Evolutionary conservation across 345 rosid genomes (phyloP).

Genomic region (Populus ilicifolia): DNA sequence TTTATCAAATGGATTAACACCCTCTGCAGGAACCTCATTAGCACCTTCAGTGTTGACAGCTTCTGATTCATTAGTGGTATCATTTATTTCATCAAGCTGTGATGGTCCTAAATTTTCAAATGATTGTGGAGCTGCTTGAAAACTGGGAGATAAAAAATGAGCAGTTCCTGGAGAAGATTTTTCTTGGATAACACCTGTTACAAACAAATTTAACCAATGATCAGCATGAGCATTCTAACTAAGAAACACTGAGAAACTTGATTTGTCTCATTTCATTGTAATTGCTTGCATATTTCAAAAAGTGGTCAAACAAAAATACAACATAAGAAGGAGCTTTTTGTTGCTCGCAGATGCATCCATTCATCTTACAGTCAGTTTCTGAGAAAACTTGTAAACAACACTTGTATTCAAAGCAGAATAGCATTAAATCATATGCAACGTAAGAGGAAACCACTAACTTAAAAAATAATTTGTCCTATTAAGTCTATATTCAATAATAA

Average conservation of each 20-base stretch:
- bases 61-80: constrained; percentile 35
- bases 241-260: neutral
- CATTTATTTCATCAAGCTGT: constrained; percentile 31
- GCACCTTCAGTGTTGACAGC: constrained; percentile 36
- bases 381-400: neutral
- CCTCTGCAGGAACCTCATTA: constrained; percentile 33
- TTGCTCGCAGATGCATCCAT: neutral
- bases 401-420: neutral
- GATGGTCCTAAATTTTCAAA: constrained; percentile 39
- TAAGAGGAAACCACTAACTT: neutral
- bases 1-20: constrained; percentile 55
- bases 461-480: neutral
- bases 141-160: constrained; percentile 41
- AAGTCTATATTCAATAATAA: neutral
- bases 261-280: neutral
- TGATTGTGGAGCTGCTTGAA: constrained; percentile 44
- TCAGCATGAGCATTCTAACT: neutral
- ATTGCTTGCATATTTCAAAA: neutral
- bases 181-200: constrained; percentile 38
- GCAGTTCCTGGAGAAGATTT: constrained; percentile 27
- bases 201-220: constrained; percentile 11
- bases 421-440: neutral
- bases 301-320: neutral
- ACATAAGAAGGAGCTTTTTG: neutral
- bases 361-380: neutral